Evolutionary conservation across 306 rosid species (phyloP), one percentile per base, ranked within the genome.

Genomic region (Sesbania bispinosa): DNA sequence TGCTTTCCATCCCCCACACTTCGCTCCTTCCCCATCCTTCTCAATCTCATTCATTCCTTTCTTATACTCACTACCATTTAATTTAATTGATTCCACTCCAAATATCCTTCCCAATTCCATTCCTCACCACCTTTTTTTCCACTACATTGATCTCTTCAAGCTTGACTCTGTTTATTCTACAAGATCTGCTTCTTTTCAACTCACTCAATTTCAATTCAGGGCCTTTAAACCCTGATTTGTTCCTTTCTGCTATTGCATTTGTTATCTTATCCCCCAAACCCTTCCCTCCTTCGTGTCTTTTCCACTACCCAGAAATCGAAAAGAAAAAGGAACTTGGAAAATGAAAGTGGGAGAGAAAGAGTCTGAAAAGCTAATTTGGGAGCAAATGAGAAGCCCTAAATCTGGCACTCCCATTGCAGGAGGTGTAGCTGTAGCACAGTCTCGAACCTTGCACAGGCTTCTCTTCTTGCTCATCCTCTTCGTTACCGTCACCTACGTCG

Each of bases 381-480:
- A 87, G 58, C 90, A 81, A 32, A 80, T 81, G 80, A 86, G 84
- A 64, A 82, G 46, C 64, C 81, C 89, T 6, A 27, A 78, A 8
- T 20, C 92, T 13, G 83, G 50, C 43, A 77, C 80, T 63, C 75
- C 85, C 69, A 73, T 62, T 54, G 33, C 81, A 4, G 79, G 77
- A 21, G 41, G 67, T 9, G 62, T 70, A 14, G 10, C 73, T 8
- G 45, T 67, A 14, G 10, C 82, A 4, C 89, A 77, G 1, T 67
- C 84, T n/a, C 75, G 80, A 62, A 43, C 80, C 41, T 52, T 76
- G 1, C 92, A 87, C 1, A 95, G 85, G 70, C 80, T 89, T 4
- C 74, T 95, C 0, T 20, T 89, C n/a, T 77, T 80, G 67, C 91
- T 91, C 38, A 79, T 95, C 80, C 84, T 91, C 87, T 86, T 88